These are phyloP conservation scores for Monosporascus sp. DNA, from an alignment of 2,329 filamentous ascomycete species.

Conservation along the genomic window DNA sequence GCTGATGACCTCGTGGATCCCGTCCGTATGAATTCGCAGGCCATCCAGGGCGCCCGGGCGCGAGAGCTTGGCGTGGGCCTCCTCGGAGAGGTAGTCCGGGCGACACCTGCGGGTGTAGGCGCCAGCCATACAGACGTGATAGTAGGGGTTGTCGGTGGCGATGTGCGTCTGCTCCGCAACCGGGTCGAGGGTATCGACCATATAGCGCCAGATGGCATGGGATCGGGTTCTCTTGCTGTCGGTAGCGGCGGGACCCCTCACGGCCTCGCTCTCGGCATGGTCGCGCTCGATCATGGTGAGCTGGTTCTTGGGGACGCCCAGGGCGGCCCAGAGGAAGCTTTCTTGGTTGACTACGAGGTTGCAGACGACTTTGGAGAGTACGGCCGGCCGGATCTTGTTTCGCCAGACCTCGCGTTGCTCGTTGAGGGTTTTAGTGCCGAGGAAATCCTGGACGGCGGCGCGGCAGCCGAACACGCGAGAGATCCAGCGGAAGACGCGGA, in stretches of 20 bases:
- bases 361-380: slow-evolving; percentile 74
- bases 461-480: slow-evolving; percentile 70
- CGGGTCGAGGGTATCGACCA: slow-evolving; percentile 88
- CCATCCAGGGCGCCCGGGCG: slow-evolving; percentile 44
- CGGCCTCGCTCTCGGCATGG: slow-evolving; percentile 57
- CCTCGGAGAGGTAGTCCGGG: slow-evolving; percentile 72
- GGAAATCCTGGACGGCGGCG: slow-evolving; percentile 62
- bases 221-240: slow-evolving; percentile 57
- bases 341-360: slow-evolving; percentile 85
- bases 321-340: slow-evolving; percentile 87
- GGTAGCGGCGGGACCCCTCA: slow-evolving; percentile 46
- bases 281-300: slow-evolving; percentile 85
- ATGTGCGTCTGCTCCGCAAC: slow-evolving; percentile 79
- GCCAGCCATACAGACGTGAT: slow-evolving; percentile 77
- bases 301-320: slow-evolving; percentile 88
- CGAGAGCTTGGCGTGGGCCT: slow-evolving; percentile 71
- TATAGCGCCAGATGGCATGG: slow-evolving; percentile 87
- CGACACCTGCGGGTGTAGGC: slow-evolving; percentile 72
- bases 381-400: slow-evolving; percentile 65
- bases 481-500: slow-evolving; percentile 76
- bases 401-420: slow-evolving; percentile 90
- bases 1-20: slow-evolving; percentile 83
- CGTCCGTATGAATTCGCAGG: slow-evolving; percentile 61
- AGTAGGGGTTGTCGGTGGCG: slow-evolving; percentile 87
- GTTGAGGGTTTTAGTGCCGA: slow-evolving; percentile 70